Percentiles rank a stretch among this genome's conserved stretches.
Evolutionary conservation across 768 basidiomycete genomes (phyloP).

Genomic region (Hortiboletus campestris): DNA sequence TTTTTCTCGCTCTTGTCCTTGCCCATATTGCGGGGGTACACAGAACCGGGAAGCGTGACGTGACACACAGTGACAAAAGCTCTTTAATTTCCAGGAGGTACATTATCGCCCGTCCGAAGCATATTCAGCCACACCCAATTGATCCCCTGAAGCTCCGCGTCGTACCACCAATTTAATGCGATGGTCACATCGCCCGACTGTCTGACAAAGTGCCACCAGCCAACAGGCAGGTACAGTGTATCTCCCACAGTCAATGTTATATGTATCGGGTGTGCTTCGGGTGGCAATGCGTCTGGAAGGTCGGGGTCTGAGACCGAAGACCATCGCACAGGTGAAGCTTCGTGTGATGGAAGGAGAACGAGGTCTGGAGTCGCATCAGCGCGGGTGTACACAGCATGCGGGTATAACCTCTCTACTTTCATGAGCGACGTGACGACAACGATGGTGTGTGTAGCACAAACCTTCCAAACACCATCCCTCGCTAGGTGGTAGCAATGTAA

Average conservation of each 20-base stretch:
- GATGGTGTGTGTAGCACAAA: slow-evolving; percentile 31
- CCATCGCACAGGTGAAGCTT: slow-evolving; percentile 67
- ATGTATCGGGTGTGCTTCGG: slow-evolving; percentile 59
- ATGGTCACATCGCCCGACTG: slow-evolving; percentile 64
- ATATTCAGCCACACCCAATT: slow-evolving; percentile 68
- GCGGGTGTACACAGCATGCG: slow-evolving; percentile 64
- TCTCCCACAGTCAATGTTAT: slow-evolving; percentile 72
- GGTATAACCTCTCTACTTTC: slow-evolving; percentile 54
- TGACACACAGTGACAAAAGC: slow-evolving; percentile 19
- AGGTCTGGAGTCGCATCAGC: slow-evolving; percentile 21
- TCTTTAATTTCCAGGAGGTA: slow-evolving; percentile 33
- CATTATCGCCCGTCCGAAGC: slow-evolving; percentile 41
- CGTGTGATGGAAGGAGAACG: slow-evolving; percentile 30
- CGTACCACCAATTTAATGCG: slow-evolving; percentile 90
- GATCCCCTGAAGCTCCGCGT: slow-evolving; percentile 70
- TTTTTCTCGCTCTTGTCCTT: slow-evolving; percentile 80
- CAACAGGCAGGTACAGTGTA: slow-evolving; percentile 84
- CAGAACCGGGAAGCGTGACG: slow-evolving; percentile 11
- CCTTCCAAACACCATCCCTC: slow-evolving; percentile 84
- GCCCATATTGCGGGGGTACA: slow-evolving; percentile 41
- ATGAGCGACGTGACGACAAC: slow-evolving; percentile 7
- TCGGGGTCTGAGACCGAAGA: slow-evolving; percentile 68
- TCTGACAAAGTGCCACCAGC: slow-evolving; percentile 92
- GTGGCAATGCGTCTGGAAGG: slow-evolving; percentile 43
- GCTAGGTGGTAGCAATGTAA: slow-evolving; percentile 85